Conservation (phyloP, 805 yeast species). For the Kuraishia ogatae region DNA sequence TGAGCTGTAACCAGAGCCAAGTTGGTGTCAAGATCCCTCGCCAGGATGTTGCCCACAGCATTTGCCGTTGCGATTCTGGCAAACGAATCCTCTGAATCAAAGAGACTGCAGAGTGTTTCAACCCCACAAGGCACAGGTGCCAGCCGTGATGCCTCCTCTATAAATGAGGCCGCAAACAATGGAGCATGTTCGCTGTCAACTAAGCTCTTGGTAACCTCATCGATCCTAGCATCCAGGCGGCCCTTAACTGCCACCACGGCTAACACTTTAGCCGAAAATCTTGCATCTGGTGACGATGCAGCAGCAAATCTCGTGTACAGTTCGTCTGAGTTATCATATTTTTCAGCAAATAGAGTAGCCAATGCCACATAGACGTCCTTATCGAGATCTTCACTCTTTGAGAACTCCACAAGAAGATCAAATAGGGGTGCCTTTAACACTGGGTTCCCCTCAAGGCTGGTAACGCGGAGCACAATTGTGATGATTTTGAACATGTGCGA, state of each 20-base stretch:
- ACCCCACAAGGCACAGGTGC: background rate
- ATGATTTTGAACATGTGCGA: background rate
- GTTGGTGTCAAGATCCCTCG: conserved; percentile 27
- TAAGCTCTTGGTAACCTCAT: background rate
- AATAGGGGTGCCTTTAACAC: background rate
- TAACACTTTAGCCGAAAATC: background rate
- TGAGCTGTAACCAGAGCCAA: conserved; percentile 28
- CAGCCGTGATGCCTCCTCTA: background rate
- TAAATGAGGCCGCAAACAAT: background rate
- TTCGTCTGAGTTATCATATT: background rate
- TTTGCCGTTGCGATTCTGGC: conserved; percentile 40
- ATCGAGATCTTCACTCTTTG: background rate
- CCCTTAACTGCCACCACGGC: conserved; percentile 1
- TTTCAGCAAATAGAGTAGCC: background rate
- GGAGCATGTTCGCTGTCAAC: background rate
- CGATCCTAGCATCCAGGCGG: background rate
- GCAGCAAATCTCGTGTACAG: background rate
- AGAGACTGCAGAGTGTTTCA: conserved; percentile 26
- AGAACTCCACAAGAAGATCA: background rate
- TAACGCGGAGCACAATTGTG: background rate
- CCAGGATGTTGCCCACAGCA: conserved; percentile 41
- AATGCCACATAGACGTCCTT: background rate
- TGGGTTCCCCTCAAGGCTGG: background rate
- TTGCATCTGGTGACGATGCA: background rate
- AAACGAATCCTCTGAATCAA: conserved; percentile 20